Evolutionary conservation across 129 eudicot species (phyloP).

Genomic region (Lactuca sativa): DNA sequence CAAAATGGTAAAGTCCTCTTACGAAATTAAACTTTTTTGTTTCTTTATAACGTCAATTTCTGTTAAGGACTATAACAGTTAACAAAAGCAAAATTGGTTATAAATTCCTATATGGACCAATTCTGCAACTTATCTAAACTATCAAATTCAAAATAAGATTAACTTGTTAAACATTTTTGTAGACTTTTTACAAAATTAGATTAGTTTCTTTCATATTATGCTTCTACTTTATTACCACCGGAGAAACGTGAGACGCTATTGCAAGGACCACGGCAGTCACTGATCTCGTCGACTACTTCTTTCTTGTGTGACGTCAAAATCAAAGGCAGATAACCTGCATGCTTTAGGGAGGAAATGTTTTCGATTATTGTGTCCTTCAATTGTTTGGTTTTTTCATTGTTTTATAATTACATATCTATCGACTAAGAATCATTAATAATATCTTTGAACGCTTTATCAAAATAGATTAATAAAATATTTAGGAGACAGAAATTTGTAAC

Average conservation of each 20-base stretch:
- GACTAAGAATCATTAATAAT: neutral
- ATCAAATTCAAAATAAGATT: no score
- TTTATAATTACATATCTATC: no score
- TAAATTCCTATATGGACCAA: no score
- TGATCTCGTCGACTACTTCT: neutral
- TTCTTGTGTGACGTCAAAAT: conserved; percentile 14
- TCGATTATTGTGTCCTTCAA: conserved; percentile 30
- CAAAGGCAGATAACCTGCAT: neutral
- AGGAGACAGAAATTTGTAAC: neutral
- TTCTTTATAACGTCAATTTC: no score
- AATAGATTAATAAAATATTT: neutral
- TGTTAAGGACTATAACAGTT: no score
- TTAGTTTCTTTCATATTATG: no score
- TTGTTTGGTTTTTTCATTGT: neutral
- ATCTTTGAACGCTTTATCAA: neutral
- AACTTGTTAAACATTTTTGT: no score
- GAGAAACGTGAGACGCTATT: neutral
- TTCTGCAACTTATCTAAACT: no score
- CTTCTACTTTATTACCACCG: neutral
- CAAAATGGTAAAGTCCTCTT: no score
- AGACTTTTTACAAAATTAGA: no score
- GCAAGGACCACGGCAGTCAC: conserved; percentile 6
- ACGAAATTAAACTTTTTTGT: no score
- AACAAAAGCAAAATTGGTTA: no score
- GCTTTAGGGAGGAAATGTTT: conserved; percentile 20